These are phyloP conservation scores for Mycena haematopus DNA, from an alignment of 768 basidiomycete genomes.

Conservation along the genomic window DNA sequence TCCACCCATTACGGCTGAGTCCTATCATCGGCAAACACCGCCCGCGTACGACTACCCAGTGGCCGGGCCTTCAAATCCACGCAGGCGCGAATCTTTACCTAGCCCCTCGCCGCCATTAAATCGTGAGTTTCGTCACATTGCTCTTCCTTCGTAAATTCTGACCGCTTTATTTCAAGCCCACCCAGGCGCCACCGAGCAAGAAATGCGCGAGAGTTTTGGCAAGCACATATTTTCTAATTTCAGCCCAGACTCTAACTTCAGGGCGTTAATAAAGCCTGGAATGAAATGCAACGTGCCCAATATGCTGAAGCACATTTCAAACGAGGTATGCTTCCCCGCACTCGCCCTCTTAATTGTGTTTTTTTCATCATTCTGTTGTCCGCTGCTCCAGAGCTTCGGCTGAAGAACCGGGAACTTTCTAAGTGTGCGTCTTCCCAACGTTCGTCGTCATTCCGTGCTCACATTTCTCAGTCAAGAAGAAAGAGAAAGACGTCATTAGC, in stretches of 20 bases:
- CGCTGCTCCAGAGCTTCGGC: constrained; percentile 16
- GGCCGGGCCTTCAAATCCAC: constrained; percentile 18
- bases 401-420: constrained; percentile 29
- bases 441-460: not conserved
- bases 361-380: not conserved
- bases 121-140: not conserved
- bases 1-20: not conserved
- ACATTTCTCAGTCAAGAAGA: constrained; percentile 26
- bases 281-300: constrained; percentile 31
- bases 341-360: not conserved
- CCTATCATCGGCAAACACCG: constrained; percentile 10
- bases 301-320: constrained; percentile 32
- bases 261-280: constrained; percentile 23
- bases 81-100: not conserved
- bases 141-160: not conserved
- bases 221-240: not conserved
- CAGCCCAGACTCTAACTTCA: not conserved
- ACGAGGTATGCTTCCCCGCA: constrained; percentile 12
- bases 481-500: constrained; percentile 31
- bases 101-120: constrained; percentile 4
- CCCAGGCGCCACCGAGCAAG: constrained; percentile 25
- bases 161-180: constrained; percentile 12
- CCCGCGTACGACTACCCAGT: not conserved
- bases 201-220: constrained; percentile 27
- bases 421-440: constrained; percentile 21